These are phyloP conservation scores for Tripidium arundinaceum DNA, from an alignment of 202 grass and related monocot genomes.

Conservation along the genomic window DNA sequence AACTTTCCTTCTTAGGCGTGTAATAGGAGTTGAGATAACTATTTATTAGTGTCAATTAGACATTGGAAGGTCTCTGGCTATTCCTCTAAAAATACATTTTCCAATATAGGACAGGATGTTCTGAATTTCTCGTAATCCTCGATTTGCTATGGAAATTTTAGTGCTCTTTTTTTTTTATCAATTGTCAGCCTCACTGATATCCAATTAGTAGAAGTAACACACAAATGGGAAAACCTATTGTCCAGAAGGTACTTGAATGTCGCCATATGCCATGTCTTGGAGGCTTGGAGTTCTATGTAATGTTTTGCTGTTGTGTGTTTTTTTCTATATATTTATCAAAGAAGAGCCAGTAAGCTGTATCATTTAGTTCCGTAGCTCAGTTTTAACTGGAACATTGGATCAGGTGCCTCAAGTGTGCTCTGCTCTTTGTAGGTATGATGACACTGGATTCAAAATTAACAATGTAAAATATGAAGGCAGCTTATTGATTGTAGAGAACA, in stretches of 20 bases:
- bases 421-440: too few species aligned
- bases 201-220: background rate
- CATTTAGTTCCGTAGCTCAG: too few species aligned
- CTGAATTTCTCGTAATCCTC: background rate
- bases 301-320: background rate
- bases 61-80: background rate
- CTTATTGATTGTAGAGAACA: slow-evolving; percentile 89
- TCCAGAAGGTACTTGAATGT: too few species aligned
- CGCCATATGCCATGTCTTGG: background rate
- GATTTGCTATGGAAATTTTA: background rate
- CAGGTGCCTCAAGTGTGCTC: too few species aligned
- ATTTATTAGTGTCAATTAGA: background rate
- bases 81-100: background rate
- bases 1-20: background rate
- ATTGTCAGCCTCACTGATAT: background rate
- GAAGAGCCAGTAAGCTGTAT: too few species aligned
- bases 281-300: background rate
- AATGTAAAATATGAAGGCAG: slow-evolving; percentile 83
- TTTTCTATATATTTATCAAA: background rate
- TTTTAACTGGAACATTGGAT: too few species aligned
- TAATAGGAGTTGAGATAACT: background rate
- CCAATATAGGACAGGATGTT: background rate
- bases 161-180: background rate
- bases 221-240: too few species aligned
- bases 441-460: too few species aligned